Percentiles rank a stretch among this genome's conserved stretches.
phyloP scores from a whole-genome alignment of 73 alveolate genomes.

The Tetrahymena malaccensis region DNA sequence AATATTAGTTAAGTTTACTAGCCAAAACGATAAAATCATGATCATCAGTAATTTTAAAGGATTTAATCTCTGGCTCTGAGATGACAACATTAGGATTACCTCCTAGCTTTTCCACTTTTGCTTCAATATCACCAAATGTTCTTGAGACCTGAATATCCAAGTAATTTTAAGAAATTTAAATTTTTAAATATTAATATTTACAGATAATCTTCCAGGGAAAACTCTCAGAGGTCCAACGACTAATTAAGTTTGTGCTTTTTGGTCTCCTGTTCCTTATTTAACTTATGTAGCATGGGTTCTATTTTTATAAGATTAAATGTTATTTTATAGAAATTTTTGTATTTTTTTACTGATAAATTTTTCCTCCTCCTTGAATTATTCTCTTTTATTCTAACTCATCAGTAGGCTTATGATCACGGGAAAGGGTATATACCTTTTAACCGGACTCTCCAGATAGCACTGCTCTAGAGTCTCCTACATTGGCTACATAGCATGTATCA shows the following conservation, averaged over 20 bases:
- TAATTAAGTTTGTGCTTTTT: constrained; percentile 19
- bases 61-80: constrained; percentile 85
- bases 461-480: constrained; percentile 97
- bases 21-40: constrained; percentile 61
- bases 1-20: neutral
- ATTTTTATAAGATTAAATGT: neutral
- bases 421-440: constrained; percentile 62
- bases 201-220: constrained; percentile 96
- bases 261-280: neutral
- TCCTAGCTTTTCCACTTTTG: constrained; percentile 82
- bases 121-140: constrained; percentile 94
- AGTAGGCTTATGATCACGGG: constrained; percentile 95
- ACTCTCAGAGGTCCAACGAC: constrained; percentile 94
- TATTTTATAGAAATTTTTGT: neutral
- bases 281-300: neutral
- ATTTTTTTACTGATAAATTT: constrained; percentile 55
- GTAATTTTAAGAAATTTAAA: neutral
- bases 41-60: constrained; percentile 68
- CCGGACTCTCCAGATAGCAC: constrained; percentile 82
- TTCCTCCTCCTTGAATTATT: constrained; percentile 92
- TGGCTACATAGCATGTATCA: constrained; percentile 85
- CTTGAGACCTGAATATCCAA: constrained; percentile 35
- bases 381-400: constrained; percentile 89
- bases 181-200: constrained; percentile 24
- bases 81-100: constrained; percentile 94